Conservation (phyloP, 2,329 filamentous ascomycete species). For the Aureobasidium zeae region DNA sequence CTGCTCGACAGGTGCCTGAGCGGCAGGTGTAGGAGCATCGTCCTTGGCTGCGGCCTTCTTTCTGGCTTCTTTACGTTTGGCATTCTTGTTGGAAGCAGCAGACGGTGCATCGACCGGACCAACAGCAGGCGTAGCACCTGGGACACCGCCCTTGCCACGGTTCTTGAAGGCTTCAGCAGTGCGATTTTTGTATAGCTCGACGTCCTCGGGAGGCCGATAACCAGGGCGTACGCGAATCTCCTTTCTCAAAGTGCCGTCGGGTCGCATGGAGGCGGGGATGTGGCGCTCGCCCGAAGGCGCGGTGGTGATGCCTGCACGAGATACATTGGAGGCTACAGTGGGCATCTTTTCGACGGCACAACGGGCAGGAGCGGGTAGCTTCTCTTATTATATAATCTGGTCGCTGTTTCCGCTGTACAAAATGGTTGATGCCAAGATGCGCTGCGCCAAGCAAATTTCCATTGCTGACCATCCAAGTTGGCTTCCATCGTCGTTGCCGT, state of each 20-base stretch:
- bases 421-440: conserved; percentile 1
- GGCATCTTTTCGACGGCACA: conserved; percentile 25
- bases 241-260: conserved; percentile 85
- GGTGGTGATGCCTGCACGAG: conserved; percentile 55
- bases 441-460: conserved; percentile 12
- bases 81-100: conserved; percentile 65
- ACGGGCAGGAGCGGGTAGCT: too few relatives aligned
- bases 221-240: conserved; percentile 92
- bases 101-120: conserved; percentile 40
- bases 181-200: conserved; percentile 91
- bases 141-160: conserved; percentile 59
- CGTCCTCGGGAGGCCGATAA: conserved; percentile 88
- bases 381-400: too few relatives aligned
- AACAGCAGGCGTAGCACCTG: conserved; percentile 53
- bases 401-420: conserved; percentile 16
- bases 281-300: conserved; percentile 68
- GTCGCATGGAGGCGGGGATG: conserved; percentile 76
- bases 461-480: conserved; percentile 11
- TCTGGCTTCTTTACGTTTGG: conserved; percentile 62
- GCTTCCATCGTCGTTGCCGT: conserved; percentile 1
- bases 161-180: conserved; percentile 78
- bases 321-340: conserved; percentile 53
- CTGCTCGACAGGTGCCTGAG: conserved; percentile 21
- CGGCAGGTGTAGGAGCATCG: conserved; percentile 16
- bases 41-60: conserved; percentile 45